Evolutionary conservation across 441 rosid species (phyloP).

Genomic region (Arabidopsis hybrid): DNA sequence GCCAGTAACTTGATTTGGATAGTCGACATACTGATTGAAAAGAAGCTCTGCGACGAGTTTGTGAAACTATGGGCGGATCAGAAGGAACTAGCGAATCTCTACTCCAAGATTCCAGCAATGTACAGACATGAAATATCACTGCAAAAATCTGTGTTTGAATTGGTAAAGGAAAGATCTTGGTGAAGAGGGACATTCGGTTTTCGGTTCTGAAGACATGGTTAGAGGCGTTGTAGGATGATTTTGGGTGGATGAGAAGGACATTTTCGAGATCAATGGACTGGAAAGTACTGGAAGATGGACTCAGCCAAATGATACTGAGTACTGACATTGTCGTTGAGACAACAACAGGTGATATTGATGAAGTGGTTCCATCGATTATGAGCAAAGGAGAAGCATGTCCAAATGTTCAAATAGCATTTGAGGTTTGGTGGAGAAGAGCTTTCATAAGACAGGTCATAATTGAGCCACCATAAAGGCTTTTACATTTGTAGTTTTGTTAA

Average conservation of each 20-base stretch:
- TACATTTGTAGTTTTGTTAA: neutral
- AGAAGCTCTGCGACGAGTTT: conserved; percentile 68
- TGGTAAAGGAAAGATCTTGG: conserved; percentile 81
- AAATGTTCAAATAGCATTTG: conserved; percentile 80
- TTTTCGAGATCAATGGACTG: conserved; percentile 64
- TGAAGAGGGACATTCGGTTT: conserved; percentile 63
- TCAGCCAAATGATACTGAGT: conserved; percentile 61
- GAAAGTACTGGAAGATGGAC: conserved; percentile 84
- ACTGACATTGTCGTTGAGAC: conserved; percentile 72
- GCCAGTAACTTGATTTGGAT: conserved; percentile 89
- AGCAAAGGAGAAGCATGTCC: conserved; percentile 87
- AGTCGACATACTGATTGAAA: conserved; percentile 73
- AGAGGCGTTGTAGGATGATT: conserved; percentile 83
- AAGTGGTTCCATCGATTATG: conserved; percentile 80
- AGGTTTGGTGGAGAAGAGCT: conserved; percentile 95
- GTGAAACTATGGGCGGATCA: conserved; percentile 91
- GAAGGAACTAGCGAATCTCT: conserved; percentile 78
- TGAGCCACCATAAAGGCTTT: conserved; percentile 34
- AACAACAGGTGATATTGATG: conserved; percentile 73
- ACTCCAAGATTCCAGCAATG: conserved; percentile 75
- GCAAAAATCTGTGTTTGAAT: conserved; percentile 78
- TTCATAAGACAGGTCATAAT: conserved; percentile 58
- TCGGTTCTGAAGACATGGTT: conserved; percentile 76
- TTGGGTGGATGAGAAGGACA: conserved; percentile 87
- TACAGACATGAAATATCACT: conserved; percentile 82